These are phyloP conservation scores for Saccharomycopsis sp. DNA, from an alignment of 805 yeast species.

Conservation along the genomic window DNA sequence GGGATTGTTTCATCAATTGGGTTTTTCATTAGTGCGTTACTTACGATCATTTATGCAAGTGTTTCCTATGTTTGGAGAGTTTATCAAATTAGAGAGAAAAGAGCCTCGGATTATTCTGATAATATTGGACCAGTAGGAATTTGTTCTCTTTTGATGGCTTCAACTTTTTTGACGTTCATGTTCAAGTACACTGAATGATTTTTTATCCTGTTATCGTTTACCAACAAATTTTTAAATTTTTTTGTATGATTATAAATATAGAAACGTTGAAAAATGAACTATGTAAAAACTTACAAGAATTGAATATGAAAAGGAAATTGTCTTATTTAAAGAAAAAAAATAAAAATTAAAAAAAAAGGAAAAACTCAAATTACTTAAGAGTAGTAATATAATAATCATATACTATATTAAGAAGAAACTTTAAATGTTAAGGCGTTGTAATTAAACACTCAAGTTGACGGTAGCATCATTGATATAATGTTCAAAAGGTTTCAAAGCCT, in stretches of 20 bases:
- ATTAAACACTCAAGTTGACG: constrained; percentile 74
- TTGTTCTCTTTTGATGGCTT: constrained; percentile 61
- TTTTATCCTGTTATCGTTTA: no score
- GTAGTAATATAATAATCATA: no score
- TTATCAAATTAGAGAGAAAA: constrained; percentile 68
- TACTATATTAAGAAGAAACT: no score
- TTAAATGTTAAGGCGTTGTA: no score
- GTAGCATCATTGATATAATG: constrained; percentile 50
- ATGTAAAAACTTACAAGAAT: no score
- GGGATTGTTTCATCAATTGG: constrained; percentile 78
- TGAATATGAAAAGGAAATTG: no score
- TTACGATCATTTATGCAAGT: constrained; percentile 63
- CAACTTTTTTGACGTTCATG: constrained; percentile 53
- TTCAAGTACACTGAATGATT: constrained; percentile 28
- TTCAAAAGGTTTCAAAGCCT: constrained; percentile 65
- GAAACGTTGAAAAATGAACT: no score
- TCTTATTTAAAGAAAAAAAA: no score
- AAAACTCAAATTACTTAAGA: not conserved
- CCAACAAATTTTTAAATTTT: no score
- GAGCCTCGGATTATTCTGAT: constrained; percentile 80
- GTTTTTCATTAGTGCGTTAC: constrained; percentile 70
- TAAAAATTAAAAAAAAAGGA: not conserved
- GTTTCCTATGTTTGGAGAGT: constrained; percentile 75
- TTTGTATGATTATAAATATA: no score
- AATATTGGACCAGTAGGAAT: constrained; percentile 77